phyloP scores from a whole-genome alignment of 352 stramenopile genomes.

The Pythium coloratum region DNA sequence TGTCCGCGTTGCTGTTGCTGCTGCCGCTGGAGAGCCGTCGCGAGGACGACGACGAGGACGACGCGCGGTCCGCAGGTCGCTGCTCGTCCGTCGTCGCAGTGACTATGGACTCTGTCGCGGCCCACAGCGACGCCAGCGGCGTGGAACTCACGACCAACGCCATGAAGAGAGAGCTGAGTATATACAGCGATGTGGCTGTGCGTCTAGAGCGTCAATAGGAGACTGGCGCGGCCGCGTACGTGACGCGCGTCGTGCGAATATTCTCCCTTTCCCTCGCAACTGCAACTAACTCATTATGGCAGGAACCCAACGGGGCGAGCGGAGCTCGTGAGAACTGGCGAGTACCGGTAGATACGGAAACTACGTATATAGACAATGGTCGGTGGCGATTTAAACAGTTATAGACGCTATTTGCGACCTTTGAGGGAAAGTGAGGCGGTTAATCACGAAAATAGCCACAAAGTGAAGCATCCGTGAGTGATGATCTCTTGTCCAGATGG shows the following conservation, averaged over 20 bases:
- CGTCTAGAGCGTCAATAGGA: not conserved
- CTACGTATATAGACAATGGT: constrained; percentile 4
- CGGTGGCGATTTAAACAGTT: not conserved
- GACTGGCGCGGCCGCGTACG: not conserved
- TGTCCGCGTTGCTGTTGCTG: constrained; percentile 2
- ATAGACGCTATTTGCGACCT: not conserved
- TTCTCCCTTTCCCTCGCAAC: constrained; percentile 15
- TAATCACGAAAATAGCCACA: constrained; percentile 5
- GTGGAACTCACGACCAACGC: constrained; percentile 26
- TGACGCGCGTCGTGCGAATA: constrained; percentile 19
- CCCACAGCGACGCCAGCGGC: constrained; percentile 11
- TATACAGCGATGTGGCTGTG: constrained; percentile 1
- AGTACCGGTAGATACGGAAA: not conserved
- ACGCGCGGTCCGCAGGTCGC: constrained; percentile 7
- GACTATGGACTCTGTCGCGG: not conserved
- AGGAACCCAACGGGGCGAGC: constrained; percentile 5
- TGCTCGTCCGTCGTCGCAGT: constrained; percentile 4
- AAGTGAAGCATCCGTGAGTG: constrained; percentile 21
- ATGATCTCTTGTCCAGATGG: constrained; percentile 25
- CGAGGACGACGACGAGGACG: constrained; percentile 9
- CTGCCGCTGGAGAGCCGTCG: constrained; percentile 15
- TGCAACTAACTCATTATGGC: constrained; percentile 35
- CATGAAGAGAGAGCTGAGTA: constrained; percentile 7
- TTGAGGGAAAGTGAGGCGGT: constrained; percentile 1
- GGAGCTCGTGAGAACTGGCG: constrained; percentile 18